A percentile compares a stretch with the other conserved stretches of the same genome.
Evolutionary conservation across 2,329 filamentous ascomycete species (phyloP).

Genomic region (Pestalotiopsis sp.): DNA sequence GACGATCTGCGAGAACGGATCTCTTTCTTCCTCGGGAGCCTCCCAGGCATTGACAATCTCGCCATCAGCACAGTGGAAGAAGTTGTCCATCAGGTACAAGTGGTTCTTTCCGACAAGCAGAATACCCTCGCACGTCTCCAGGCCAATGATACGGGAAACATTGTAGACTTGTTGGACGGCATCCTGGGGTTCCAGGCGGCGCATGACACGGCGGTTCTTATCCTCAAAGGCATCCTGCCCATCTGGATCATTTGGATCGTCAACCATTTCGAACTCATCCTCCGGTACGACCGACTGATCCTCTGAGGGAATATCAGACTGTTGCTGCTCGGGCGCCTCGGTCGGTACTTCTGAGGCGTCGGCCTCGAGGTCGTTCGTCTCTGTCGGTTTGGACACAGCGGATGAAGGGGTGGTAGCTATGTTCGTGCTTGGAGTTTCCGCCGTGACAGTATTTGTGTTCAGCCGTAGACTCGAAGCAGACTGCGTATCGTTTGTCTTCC

Average conservation of each 20-base stretch:
- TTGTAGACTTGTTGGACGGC: constrained; percentile 94
- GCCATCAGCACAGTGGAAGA: constrained; percentile 91
- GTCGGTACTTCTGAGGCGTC: constrained; percentile 11
- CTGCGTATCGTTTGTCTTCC: constrained; percentile 56
- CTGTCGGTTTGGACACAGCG: constrained; percentile 19
- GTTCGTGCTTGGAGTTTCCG: constrained; percentile 19
- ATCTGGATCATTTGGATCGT: constrained; percentile 86
- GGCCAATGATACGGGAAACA: constrained; percentile 87
- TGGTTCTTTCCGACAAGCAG: constrained; percentile 90
- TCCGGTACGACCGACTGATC: constrained; percentile 55
- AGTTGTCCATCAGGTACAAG: constrained; percentile 93
- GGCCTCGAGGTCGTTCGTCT: not conserved
- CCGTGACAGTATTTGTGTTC: constrained; percentile 21
- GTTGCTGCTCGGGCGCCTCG: constrained; percentile 15
- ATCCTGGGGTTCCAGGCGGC: constrained; percentile 86
- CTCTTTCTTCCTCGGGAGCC: constrained; percentile 87
- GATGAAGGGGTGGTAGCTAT: constrained; percentile 17
- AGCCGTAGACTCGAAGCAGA: constrained; percentile 38
- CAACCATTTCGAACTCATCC: constrained; percentile 94
- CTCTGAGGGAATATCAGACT: constrained; percentile 24
- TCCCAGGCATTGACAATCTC: constrained; percentile 98
- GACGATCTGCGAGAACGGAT: constrained; percentile 94
- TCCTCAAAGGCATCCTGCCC: constrained; percentile 82
- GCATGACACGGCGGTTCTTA: constrained; percentile 97
- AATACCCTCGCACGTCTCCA: constrained; percentile 92